Evolutionary conservation across 1,284 basidiomycete species (phyloP).

Genomic region (Meira miltonrushii): DNA sequence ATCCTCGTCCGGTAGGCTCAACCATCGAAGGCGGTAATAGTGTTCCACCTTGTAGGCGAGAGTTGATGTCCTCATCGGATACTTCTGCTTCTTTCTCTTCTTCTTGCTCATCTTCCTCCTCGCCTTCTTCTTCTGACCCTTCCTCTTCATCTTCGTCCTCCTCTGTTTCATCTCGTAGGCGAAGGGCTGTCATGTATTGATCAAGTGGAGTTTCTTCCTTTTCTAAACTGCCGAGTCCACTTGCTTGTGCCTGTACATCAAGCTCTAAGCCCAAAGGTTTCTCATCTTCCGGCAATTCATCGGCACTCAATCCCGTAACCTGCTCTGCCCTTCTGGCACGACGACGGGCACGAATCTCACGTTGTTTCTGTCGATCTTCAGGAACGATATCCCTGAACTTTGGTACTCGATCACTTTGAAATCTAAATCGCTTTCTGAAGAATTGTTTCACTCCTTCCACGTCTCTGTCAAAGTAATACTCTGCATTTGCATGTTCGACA

Average conservation of each 20-base stretch:
- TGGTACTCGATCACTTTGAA: slow-evolving; percentile 83
- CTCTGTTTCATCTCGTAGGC: slow-evolving; percentile 7
- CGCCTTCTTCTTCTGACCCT: slow-evolving; percentile 14
- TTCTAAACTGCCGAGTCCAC: slow-evolving; percentile 33
- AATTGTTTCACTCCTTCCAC: slow-evolving; percentile 93
- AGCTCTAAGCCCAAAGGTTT: slow-evolving; percentile 18
- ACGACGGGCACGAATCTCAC: slow-evolving; percentile 57
- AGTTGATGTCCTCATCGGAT: slow-evolving; percentile 54
- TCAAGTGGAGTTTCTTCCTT: slow-evolving; percentile 37
- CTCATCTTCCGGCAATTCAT: slow-evolving; percentile 46
- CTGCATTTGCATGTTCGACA: slow-evolving; percentile 91
- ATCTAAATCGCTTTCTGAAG: slow-evolving; percentile 85
- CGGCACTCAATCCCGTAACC: neutral
- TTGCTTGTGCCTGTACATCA: slow-evolving; percentile 41
- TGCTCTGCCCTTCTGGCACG: neutral
- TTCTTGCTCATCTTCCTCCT: slow-evolving; percentile 10
- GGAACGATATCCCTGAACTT: slow-evolving; percentile 37
- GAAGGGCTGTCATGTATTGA: slow-evolving; percentile 25
- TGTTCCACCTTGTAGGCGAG: slow-evolving; percentile 60
- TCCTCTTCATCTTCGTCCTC: slow-evolving; percentile 23
- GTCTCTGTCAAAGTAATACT: slow-evolving; percentile 98
- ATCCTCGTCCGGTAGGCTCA: slow-evolving; percentile 5
- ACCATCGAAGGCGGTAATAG: slow-evolving; percentile 43
- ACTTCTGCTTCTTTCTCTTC: slow-evolving; percentile 68
- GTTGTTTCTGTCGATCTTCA: slow-evolving; percentile 8